These are phyloP conservation scores for Solanum chmielewskii DNA, from an alignment of 257 asterid genomes.

Conservation along the genomic window DNA sequence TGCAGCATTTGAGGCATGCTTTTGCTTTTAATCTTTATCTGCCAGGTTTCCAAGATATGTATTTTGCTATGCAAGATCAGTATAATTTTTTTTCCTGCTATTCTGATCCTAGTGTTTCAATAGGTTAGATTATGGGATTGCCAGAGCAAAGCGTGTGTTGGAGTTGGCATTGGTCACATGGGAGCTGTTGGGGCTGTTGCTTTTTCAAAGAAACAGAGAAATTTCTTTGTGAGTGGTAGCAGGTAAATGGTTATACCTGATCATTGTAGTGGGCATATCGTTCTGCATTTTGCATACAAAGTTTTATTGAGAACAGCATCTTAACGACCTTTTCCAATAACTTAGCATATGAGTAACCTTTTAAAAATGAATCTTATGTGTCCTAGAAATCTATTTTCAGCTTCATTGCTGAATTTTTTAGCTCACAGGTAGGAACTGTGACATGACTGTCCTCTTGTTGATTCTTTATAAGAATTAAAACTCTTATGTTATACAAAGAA, in stretches of 20 bases:
- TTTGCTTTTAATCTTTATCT: not conserved
- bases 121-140: slow-evolving; percentile 96
- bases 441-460: not conserved
- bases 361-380: not conserved
- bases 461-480: not conserved
- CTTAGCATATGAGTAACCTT: not conserved
- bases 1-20: not conserved
- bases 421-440: not conserved
- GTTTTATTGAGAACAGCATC: not conserved
- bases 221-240: slow-evolving; percentile 89
- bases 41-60: not conserved
- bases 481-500: not conserved
- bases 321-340: not conserved
- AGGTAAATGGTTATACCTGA: slow-evolving; percentile 37
- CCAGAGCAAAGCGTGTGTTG: slow-evolving; percentile 53
- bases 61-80: not conserved
- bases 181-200: slow-evolving; percentile 88
- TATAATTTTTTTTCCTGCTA: not conserved
- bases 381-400: not conserved
- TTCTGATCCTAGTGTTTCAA: slow-evolving; percentile 12
- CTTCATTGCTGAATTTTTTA: not conserved
- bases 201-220: slow-evolving; percentile 58
- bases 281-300: not conserved
- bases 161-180: slow-evolving; percentile 81
- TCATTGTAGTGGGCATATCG: not conserved